Conservation (phyloP, 805 yeast genomes). For the Wickerhamiella domercqiae region DNA sequence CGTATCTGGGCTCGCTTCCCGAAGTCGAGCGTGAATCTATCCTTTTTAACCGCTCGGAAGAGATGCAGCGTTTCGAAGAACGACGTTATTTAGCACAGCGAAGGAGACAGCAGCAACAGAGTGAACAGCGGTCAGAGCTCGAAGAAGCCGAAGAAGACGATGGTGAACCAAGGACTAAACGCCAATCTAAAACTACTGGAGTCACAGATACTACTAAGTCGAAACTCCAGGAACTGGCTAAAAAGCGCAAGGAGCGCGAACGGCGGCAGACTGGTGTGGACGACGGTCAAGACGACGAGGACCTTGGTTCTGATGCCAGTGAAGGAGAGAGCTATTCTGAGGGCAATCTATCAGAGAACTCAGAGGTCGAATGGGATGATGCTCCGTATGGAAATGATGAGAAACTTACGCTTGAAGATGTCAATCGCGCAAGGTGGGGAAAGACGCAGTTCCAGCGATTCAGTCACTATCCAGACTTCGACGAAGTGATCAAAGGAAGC, state of each 20-base stretch:
- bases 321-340: constrained; percentile 19
- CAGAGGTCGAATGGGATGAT: constrained; percentile 32
- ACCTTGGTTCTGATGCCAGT: constrained; percentile 27
- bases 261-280: neutral
- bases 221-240: constrained; percentile 56
- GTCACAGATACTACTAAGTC: constrained; percentile 30
- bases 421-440: constrained; percentile 63
- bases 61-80: constrained; percentile 77
- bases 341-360: constrained; percentile 26
- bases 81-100: constrained; percentile 71
- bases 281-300: constrained; percentile 19
- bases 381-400: constrained; percentile 23
- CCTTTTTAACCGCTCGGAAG: constrained; percentile 83
- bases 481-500: constrained; percentile 51
- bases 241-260: constrained; percentile 48
- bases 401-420: constrained; percentile 42
- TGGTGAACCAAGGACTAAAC: constrained; percentile 17
- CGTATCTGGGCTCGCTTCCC: constrained; percentile 42
- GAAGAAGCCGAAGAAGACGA: constrained; percentile 13
- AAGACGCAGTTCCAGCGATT: constrained; percentile 59
- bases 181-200: constrained; percentile 27
- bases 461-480: constrained; percentile 72
- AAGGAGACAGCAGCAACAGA: constrained; percentile 24
- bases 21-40: constrained; percentile 87
- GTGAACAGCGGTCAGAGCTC: too few species aligned